phyloP scores from a whole-genome alignment of 2,329 filamentous ascomycete genomes.

The Tolypocladium amazonense region DNA sequence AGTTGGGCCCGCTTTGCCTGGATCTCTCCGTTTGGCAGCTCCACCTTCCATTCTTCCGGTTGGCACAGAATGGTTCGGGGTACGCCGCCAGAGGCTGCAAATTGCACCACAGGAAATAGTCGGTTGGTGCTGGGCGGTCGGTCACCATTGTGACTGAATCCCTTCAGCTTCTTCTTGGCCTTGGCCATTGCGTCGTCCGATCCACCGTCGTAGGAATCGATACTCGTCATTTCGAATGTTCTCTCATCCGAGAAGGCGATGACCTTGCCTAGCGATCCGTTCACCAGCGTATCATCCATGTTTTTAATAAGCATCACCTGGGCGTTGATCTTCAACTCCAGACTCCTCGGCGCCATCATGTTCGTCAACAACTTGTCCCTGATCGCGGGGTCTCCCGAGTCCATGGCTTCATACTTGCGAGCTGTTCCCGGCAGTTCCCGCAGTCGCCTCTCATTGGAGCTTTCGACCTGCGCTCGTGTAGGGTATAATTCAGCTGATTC shows the following conservation, averaged over 20 bases:
- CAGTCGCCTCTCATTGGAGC: constrained; percentile 70
- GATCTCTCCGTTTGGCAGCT: constrained; percentile 88
- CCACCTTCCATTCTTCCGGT: constrained; percentile 90
- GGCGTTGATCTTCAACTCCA: constrained; percentile 80
- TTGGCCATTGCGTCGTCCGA: constrained; percentile 32
- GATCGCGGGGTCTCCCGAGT: constrained; percentile 60
- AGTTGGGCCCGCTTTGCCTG: constrained; percentile 77
- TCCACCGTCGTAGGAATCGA: constrained; percentile 33
- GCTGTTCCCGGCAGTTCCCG: constrained; percentile 56
- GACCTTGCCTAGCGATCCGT: constrained; percentile 85
- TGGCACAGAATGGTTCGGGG: constrained; percentile 57
- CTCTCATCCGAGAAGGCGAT: constrained; percentile 30
- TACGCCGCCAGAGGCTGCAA: constrained; percentile 66
- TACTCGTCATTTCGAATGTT: constrained; percentile 25
- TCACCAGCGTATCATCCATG: constrained; percentile 86
- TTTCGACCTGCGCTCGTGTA: constrained; percentile 80
- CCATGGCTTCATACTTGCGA: constrained; percentile 60
- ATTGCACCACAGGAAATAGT: constrained; percentile 76
- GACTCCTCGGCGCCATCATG: constrained; percentile 80
- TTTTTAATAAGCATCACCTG: constrained; percentile 99
- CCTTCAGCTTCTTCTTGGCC: constrained; percentile 46
- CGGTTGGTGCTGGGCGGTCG: constrained; percentile 32
- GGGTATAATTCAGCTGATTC: constrained; percentile 78
- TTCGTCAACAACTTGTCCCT: constrained; percentile 73
- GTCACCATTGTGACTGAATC: constrained; percentile 31